phyloP scores from a whole-genome alignment of 2,329 filamentous ascomycete species.

The Cercospora canescens region DNA sequence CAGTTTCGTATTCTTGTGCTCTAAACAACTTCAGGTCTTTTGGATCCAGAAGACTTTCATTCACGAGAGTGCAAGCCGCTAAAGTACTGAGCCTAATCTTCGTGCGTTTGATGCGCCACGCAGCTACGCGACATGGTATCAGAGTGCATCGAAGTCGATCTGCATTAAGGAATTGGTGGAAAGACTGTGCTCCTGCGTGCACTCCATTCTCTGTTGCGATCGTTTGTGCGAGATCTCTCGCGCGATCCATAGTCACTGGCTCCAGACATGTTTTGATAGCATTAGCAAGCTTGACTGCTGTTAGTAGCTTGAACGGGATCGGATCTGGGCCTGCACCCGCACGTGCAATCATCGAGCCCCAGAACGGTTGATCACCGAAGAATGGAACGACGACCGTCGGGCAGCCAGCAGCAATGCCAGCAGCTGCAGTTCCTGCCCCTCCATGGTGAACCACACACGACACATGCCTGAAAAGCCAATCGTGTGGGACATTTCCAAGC shows the following conservation, averaged over 20 bases:
- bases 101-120: conserved; percentile 65
- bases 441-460: conserved; percentile 71
- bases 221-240: too few species aligned
- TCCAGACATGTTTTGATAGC: conserved; percentile 68
- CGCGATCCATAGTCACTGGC: conserved; percentile 64
- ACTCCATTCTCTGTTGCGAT: conserved; percentile 69
- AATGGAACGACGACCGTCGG: conserved; percentile 78
- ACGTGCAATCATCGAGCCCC: conserved; percentile 68
- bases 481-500: conserved; percentile 73
- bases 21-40: conserved; percentile 70
- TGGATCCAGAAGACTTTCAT: conserved; percentile 67
- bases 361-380: conserved; percentile 78
- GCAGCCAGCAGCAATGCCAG: conserved; percentile 68
- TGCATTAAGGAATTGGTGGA: conserved; percentile 62
- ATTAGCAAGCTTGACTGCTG: conserved; percentile 64
- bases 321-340: conserved; percentile 65
- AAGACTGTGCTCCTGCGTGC: conserved; percentile 68
- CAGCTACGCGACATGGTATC: conserved; percentile 61
- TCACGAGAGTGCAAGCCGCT: conserved; percentile 65
- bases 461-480: conserved; percentile 73
- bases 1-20: conserved; percentile 69
- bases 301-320: conserved; percentile 68
- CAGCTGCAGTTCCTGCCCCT: conserved; percentile 76
- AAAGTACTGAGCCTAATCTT: conserved; percentile 61
- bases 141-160: conserved; percentile 63